Evolutionary conservation across 176 grass and related monocot genomes (phyloP), one percentile per base, ranked within the genome.

Genomic region (Oryza longistaminata): DNA sequence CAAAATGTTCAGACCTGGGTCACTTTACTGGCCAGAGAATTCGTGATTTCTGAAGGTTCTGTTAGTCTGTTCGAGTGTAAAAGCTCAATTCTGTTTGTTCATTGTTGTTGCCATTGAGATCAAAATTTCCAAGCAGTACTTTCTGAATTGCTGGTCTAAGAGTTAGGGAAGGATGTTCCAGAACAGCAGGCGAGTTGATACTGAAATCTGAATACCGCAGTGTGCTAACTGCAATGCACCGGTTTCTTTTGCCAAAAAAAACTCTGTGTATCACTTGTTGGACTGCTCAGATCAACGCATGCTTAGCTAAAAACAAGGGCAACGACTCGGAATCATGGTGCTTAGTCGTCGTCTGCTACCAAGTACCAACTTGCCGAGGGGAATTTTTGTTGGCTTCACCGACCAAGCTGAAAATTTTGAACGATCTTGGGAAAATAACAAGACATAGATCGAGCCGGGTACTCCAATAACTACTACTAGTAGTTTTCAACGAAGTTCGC

Each of bases 261-360:
- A 58, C 2, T 7, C 4, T 11, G 19, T 34, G 49, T 34, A 74
- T 39, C 61, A 3, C 19, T n/a, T 25, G 60, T 61, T 61, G 68
- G 75, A 84, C 70, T 35, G 44, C 43, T 42, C 16, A 5, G 24
- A 85, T 21, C 14, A 40, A 55, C 50, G 71, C 9, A 24, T 40
- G 24, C 1, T 48, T 80, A 12, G 68, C 65, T 77, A 77, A 66
- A 82, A 82, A 76, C 50, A 39, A 77, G 73, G 39, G 49, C 72
- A 10, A 19, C 16, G 44, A 71, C 42, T 60, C 8, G 46, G 34
- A 12, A 22, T 52, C 60, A 16, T 60, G 37, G 10, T 62, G 48
- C 4, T n/a, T 39, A 27, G 8, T 7, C 17, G 19, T 58, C 9
- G 66, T 58, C 39, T 40, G 33, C 65, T 40, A 39, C 3, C 29